phyloP scores from a whole-genome alignment of 768 basidiomycete species.

The Trametes gibbosa region DNA sequence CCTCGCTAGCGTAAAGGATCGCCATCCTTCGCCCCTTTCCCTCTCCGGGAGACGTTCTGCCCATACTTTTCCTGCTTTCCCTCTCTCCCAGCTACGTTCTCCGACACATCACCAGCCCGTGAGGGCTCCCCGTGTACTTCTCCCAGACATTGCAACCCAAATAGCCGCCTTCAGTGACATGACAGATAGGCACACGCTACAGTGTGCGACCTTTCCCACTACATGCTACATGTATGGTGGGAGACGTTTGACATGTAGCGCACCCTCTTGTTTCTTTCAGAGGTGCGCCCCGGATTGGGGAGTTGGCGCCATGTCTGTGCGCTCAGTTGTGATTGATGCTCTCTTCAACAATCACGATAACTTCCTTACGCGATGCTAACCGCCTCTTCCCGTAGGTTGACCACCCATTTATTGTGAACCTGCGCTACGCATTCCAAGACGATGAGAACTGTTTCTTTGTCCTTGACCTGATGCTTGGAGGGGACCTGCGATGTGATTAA shows the following conservation, averaged over 20 bases:
- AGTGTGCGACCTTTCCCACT: neutral
- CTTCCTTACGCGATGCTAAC: neutral
- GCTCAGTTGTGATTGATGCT: neutral
- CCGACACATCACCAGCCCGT: neutral
- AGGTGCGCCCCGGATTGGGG: too few species aligned
- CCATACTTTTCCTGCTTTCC: neutral
- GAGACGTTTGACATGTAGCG: too few species aligned
- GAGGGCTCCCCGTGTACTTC: neutral
- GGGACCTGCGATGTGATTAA: constrained; percentile 77
- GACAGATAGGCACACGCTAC: neutral
- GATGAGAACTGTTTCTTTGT: constrained; percentile 98
- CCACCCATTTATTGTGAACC: constrained; percentile 85
- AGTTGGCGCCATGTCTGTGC: too few species aligned
- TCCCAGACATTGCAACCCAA: neutral
- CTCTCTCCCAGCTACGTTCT: neutral
- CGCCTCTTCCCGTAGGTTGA: constrained; percentile 55
- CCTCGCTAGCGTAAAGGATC: constrained; percentile 7
- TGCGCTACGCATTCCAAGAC: constrained; percentile 96
- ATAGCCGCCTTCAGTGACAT: neutral
- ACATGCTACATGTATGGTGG: too few species aligned
- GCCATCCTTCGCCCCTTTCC: neutral
- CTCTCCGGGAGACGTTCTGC: neutral
- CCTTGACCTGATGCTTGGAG: constrained; percentile 93
- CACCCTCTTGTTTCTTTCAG: too few species aligned
- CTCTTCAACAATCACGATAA: too few species aligned